Evolutionary conservation across 1,284 basidiomycete genomes (phyloP).

Genomic region (Ganoderma lingzhi): DNA sequence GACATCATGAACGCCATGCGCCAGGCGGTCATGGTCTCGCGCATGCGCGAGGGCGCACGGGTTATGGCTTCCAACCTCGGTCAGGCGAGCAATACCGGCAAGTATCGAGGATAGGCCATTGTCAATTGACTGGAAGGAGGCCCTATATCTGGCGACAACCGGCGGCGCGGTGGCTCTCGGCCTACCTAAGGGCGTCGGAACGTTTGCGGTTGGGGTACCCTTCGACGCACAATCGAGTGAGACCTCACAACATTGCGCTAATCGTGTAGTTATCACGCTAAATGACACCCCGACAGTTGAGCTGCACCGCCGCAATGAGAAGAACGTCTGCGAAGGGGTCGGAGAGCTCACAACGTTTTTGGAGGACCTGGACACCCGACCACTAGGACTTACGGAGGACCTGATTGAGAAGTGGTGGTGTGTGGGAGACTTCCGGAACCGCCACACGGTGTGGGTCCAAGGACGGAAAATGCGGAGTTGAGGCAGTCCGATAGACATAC

Average conservation of each 20-base stretch:
- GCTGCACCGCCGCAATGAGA: constrained; percentile 37
- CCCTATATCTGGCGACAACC: constrained; percentile 79
- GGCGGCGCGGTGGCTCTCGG: constrained; percentile 79
- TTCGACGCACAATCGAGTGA: constrained; percentile 86
- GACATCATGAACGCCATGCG: constrained; percentile 84
- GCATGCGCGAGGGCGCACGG: constrained; percentile 71
- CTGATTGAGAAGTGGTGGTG: constrained; percentile 91
- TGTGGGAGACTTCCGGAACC: constrained; percentile 73
- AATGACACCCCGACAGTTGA: not conserved
- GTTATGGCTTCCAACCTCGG: constrained; percentile 37
- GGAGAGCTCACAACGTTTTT: constrained; percentile 75
- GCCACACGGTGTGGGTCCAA: constrained; percentile 77
- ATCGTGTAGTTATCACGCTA: not conserved
- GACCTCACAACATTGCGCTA: constrained; percentile 37
- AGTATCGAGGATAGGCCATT: constrained; percentile 27
- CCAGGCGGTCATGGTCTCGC: constrained; percentile 73
- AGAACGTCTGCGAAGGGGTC: constrained; percentile 47
- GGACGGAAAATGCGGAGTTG: constrained; percentile 45
- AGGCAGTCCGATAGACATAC: constrained; percentile 15
- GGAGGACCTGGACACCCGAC: constrained; percentile 44
- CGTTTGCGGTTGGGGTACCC: constrained; percentile 70
- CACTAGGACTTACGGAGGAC: constrained; percentile 52
- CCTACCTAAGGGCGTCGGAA: constrained; percentile 55
- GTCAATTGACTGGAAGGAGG: constrained; percentile 70
- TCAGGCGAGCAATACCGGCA: not conserved